Evolutionary conservation across 805 yeast genomes (phyloP).

Genomic region (Novakomyces olei): DNA sequence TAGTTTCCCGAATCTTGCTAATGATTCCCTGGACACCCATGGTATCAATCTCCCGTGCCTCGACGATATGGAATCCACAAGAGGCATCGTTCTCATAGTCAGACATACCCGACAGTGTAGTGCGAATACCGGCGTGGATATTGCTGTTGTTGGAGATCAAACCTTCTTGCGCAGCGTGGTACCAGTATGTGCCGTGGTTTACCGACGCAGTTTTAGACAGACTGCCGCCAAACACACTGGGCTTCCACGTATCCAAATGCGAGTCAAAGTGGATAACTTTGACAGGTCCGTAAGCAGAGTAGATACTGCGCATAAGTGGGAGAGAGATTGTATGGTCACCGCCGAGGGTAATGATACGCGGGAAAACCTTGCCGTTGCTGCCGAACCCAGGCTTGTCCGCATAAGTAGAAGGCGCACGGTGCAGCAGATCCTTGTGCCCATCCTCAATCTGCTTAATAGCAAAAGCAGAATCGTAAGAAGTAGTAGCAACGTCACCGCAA

Average conservation of each 20-base stretch:
- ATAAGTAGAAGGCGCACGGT: conserved; percentile 12
- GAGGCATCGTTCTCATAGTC: conserved; percentile 46
- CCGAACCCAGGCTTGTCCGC: conserved; percentile 7
- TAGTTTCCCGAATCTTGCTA: conserved; percentile 27
- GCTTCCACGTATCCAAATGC: conserved; percentile 54
- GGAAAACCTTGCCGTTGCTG: conserved; percentile 13
- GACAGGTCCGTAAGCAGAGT: conserved; percentile 39
- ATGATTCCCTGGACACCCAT: conserved; percentile 41
- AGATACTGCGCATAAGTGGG: conserved; percentile 47
- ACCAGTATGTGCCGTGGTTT: conserved; percentile 71
- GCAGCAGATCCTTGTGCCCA: conserved; percentile 33
- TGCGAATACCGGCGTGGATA: conserved; percentile 57
- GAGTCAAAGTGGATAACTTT: conserved; percentile 56
- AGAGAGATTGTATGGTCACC: conserved; percentile 65
- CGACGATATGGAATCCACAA: conserved; percentile 47
- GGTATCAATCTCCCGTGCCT: conserved; percentile 53
- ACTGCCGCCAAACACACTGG: conserved; percentile 27
- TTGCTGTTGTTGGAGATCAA: conserved; percentile 31
- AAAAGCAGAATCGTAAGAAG: conserved; percentile 42
- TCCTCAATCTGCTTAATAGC: conserved; percentile 41
- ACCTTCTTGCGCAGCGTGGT: conserved; percentile 58
- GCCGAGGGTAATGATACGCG: conserved; percentile 50
- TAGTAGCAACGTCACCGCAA: conserved; percentile 47
- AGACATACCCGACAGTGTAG: conserved; percentile 29
- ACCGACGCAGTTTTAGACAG: conserved; percentile 43